Conservation (phyloP, 1,139 yeast genomes). For the Saccharomyces uvarum region DNA sequence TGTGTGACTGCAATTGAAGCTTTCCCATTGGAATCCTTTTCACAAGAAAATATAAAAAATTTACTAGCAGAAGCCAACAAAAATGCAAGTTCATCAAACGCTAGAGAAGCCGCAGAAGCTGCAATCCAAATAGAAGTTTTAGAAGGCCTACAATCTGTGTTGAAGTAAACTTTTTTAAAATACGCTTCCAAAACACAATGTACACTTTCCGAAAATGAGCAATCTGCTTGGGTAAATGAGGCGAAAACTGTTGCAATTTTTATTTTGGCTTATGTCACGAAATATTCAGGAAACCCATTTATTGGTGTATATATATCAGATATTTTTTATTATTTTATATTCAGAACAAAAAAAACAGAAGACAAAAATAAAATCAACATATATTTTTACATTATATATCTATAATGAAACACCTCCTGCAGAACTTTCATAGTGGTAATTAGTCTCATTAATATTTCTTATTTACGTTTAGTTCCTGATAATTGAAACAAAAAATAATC, state of each 20-base stretch:
- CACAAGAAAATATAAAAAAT: constrained; percentile 68
- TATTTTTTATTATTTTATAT: neutral
- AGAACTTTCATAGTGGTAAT: neutral
- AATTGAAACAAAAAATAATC: no score
- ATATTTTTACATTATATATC: neutral
- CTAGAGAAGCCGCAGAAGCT: constrained; percentile 88
- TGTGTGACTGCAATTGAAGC: constrained; percentile 95
- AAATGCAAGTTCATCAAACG: constrained; percentile 79
- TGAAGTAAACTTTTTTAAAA: constrained; percentile 47
- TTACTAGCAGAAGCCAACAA: constrained; percentile 92
- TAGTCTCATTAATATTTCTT: no score
- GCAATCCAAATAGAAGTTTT: constrained; percentile 91
- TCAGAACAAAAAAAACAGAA: neutral
- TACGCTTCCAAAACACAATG: neutral
- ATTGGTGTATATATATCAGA: neutral
- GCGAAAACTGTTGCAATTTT: neutral
- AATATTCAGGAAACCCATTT: neutral
- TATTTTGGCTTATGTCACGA: neutral
- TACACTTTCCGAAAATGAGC: neutral
- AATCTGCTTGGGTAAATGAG: neutral
- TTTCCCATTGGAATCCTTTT: constrained; percentile 83
- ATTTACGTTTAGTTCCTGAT: no score
- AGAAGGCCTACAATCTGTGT: constrained; percentile 85
- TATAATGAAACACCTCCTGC: neutral
- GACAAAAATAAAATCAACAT: neutral